These are phyloP conservation scores for Eimeria praecox DNA, from an alignment of 169 alveolate species.

Conservation along the genomic window DNA sequence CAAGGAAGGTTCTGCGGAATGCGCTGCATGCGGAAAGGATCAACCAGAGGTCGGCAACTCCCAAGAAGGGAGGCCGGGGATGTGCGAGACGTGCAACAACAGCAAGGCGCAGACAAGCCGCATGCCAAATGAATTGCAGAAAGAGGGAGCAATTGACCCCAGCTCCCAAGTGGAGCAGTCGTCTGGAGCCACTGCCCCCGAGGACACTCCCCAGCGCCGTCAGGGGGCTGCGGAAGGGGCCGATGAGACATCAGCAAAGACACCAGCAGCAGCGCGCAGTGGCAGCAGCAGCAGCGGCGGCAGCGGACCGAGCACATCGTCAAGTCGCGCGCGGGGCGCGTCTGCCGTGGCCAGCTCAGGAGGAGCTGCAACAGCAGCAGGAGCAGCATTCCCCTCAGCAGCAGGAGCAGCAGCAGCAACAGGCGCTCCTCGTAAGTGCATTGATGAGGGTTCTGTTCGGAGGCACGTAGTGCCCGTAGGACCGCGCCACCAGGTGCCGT, in stretches of 20 bases:
- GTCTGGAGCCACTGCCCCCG: slow-evolving; percentile 7
- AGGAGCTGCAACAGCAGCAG: slow-evolving; percentile 26
- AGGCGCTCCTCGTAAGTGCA: slow-evolving; percentile 38
- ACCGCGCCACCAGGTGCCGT: slow-evolving; percentile 91
- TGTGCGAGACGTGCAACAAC: slow-evolving; percentile 52
- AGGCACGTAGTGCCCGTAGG: slow-evolving; percentile 89
- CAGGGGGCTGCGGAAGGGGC: neutral
- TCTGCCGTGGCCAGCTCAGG: neutral
- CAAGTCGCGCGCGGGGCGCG: slow-evolving; percentile 12
- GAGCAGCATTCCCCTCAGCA: neutral
- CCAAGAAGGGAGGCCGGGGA: neutral
- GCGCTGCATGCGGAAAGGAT: slow-evolving; percentile 22
- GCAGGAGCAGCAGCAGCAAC: slow-evolving; percentile 17
- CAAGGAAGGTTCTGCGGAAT: neutral
- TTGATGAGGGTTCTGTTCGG: slow-evolving; percentile 79
- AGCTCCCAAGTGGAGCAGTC: neutral
- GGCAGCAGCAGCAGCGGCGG: slow-evolving; percentile 68
- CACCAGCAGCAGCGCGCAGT: slow-evolving; percentile 13
- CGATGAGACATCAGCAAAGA: neutral
- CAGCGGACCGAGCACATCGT: slow-evolving; percentile 9
- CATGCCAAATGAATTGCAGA: slow-evolving; percentile 7
- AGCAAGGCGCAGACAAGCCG: neutral
- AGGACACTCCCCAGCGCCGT: neutral
- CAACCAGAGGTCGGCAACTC: neutral
- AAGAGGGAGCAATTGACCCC: neutral